A percentile compares a stretch with the other conserved stretches of the same genome.
phyloP scores from a whole-genome alignment of 768 basidiomycete genomes.

The Lactifluus pinguis region DNA sequence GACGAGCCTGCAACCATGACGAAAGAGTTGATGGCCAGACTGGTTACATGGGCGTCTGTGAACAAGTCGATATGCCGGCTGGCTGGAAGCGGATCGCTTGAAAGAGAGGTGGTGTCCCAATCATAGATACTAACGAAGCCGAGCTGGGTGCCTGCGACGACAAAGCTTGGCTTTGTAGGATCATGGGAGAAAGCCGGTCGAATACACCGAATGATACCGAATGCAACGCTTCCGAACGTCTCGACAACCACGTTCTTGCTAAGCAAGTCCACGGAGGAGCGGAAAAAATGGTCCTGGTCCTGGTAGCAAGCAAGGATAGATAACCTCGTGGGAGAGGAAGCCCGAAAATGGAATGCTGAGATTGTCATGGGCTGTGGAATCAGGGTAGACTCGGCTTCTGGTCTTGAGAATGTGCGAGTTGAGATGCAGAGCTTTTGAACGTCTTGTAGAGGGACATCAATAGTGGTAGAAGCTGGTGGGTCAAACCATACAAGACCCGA shows the following conservation, averaged over 20 bases:
- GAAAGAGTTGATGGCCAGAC: conserved; percentile 51
- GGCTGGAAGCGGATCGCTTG: conserved; percentile 26
- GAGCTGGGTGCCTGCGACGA: conserved; percentile 55
- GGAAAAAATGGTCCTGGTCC: conserved; percentile 44
- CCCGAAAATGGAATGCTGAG: conserved; percentile 7
- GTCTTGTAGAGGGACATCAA: neutral
- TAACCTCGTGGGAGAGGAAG: conserved; percentile 1
- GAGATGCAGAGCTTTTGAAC: conserved; percentile 6
- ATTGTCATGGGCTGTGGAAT: neutral
- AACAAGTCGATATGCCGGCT: conserved; percentile 52
- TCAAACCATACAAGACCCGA: conserved; percentile 28
- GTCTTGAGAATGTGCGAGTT: neutral
- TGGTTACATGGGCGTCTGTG: conserved; percentile 52
- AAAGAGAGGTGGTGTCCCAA: conserved; percentile 28
- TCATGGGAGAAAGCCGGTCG: conserved; percentile 39
- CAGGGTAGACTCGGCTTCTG: neutral
- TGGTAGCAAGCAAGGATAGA: conserved; percentile 45
- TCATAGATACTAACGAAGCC: conserved; percentile 58
- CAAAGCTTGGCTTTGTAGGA: conserved; percentile 35
- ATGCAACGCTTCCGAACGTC: conserved; percentile 43
- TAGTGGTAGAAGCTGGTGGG: conserved; percentile 15
- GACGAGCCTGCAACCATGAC: conserved; percentile 59
- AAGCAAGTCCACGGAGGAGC: conserved; percentile 32
- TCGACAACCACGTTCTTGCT: conserved; percentile 27
- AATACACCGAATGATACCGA: conserved; percentile 43